Evolutionary conservation across 2,329 filamentous ascomycete genomes (phyloP).

Genomic region (Cephalotrichum gorgonifer): DNA sequence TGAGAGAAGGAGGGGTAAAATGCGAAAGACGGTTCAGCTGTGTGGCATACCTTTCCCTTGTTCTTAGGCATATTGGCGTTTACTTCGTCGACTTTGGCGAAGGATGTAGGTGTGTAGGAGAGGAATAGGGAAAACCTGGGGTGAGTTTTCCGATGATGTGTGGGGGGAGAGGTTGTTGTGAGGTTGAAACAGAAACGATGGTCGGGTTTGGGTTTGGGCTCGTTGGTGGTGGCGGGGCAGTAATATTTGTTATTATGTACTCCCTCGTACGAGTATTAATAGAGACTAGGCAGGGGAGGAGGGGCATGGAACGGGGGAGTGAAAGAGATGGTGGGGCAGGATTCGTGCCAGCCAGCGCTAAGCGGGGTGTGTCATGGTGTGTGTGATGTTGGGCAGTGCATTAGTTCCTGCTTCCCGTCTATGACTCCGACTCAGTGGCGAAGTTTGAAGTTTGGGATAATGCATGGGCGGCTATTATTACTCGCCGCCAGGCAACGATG

Average conservation of each 20-base stretch:
- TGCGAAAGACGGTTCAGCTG: constrained; percentile 2
- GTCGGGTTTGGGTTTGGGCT: background rate
- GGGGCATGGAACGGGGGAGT: background rate
- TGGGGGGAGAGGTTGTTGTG: background rate
- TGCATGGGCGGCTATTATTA: too few species aligned
- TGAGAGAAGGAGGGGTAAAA: constrained; percentile 2
- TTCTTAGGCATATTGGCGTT: constrained; percentile 81
- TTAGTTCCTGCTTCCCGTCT: background rate
- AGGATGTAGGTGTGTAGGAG: background rate
- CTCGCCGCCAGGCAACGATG: too few species aligned
- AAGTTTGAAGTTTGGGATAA: too few species aligned
- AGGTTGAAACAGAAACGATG: background rate
- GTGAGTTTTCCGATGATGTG: background rate
- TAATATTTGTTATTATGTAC: background rate
- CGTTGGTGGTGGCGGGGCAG: background rate
- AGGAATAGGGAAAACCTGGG: background rate
- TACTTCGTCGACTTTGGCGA: background rate
- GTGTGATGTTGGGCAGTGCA: background rate
- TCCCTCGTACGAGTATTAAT: background rate
- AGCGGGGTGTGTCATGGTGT: background rate
- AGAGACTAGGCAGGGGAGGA: background rate
- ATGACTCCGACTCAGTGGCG: background rate
- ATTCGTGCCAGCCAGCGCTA: background rate
- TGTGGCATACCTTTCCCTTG: constrained; percentile 80
- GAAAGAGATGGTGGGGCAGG: background rate